Base-by-base conservation (phyloP, 495 filamentous ascomycete species). In the Chaetomium tenue region DNA sequence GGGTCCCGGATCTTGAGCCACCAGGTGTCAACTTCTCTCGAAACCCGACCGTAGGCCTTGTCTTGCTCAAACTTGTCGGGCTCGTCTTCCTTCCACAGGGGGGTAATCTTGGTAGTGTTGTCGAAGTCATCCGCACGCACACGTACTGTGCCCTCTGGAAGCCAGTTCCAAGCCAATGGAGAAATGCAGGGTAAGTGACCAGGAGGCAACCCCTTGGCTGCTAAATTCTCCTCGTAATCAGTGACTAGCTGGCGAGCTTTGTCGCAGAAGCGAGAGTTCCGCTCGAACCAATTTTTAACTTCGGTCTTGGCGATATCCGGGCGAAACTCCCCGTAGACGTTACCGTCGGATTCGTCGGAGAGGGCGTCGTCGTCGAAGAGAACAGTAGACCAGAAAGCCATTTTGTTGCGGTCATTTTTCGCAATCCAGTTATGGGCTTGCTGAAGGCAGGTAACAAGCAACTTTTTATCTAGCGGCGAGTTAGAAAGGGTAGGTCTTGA, bases 351-450 rank as follows among this genome's bases (percentile, higher is more conserved):
- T 64, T 82, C 79, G 48, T 77, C 83, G 11, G 73, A 54, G 11
- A 57, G 57, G 11, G 69, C 66, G 8, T 74, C 72, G 71, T 88
- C 85, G 33, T 90, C 89, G 70, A 93, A 93, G 1, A 97, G 80
- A 70, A 84, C 79, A 44, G 91, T 89, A 47, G 91, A 81, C 92
- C 92, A 97, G 30, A 97, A 88, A 3, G 90, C 82, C 80, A 96
- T 89, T 78, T 97, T 96, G 59, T 91, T 89, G 37, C 90, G 84
- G 74, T 97, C 92, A 61, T 97, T 96, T 67, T 91, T 89, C 77
- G 91, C 90, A 30, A 92, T 89, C 75, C 93, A 89, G 70, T 97
- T 97, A 71, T 96, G 92, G 30, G 93, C 84, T 71, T 93, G 91
- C 74, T 97, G 93, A 15, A 97, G 82, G 58, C 89, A 89, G 0